These are phyloP conservation scores for Scolecobasidium constrictum DNA, from an alignment of 2,329 filamentous ascomycete genomes.

Conservation along the genomic window DNA sequence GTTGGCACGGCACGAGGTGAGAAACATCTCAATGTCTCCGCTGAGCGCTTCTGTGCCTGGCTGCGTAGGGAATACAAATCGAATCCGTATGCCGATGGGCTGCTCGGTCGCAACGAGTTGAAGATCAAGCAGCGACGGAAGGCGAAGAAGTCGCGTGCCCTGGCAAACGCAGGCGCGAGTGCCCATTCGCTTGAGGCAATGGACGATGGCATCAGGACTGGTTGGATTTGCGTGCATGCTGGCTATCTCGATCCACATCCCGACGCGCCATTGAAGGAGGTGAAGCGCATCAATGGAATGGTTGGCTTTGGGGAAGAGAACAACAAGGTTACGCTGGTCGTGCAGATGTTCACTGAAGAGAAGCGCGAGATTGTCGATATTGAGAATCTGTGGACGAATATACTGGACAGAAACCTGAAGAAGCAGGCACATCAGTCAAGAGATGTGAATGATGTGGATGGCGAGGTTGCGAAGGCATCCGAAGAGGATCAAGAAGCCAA, in stretches of 20 bases:
- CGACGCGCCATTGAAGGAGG: conserved; percentile 8
- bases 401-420: conserved; percentile 6
- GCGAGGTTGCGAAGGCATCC: neutral
- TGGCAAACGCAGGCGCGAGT: conserved; percentile 58
- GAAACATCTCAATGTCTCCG: conserved; percentile 84
- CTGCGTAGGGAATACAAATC: conserved; percentile 63
- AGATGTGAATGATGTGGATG: neutral
- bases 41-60: conserved; percentile 83
- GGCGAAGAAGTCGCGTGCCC: conserved; percentile 67
- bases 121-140: conserved; percentile 77
- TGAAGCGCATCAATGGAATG: conserved; percentile 38
- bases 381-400: conserved; percentile 47
- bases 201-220: conserved; percentile 83
- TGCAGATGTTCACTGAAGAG: conserved; percentile 62
- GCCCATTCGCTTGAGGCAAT: conserved; percentile 35
- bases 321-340: conserved; percentile 51
- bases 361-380: conserved; percentile 57
- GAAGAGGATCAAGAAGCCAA: neutral
- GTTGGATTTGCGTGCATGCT: conserved; percentile 93
- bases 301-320: conserved; percentile 63
- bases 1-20: conserved; percentile 85
- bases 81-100: conserved; percentile 69
- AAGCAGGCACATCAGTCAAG: neutral
- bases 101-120: conserved; percentile 82
- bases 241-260: conserved; percentile 53